Evolutionary conservation across 2,329 filamentous ascomycete genomes (phyloP).

Genomic region (Colletotrichum theobromicola): DNA sequence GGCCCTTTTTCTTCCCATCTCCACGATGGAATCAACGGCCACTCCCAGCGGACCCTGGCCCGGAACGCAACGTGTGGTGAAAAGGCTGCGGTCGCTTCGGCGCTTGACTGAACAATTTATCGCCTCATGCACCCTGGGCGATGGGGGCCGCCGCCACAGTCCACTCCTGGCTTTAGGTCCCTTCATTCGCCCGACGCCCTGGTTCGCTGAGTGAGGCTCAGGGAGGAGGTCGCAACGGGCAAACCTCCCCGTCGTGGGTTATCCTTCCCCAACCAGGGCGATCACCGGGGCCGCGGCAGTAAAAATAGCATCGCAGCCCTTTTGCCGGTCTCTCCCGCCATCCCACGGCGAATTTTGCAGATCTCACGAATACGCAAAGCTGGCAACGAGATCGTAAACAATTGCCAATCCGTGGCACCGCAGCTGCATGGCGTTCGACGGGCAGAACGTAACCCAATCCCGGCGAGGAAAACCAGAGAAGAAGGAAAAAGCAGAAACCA

Average conservation of each 20-base stretch:
- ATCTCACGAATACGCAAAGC: not conserved
- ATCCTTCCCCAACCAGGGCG: constrained; percentile 1
- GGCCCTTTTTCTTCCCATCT: not conserved
- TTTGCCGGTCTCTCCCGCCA: not conserved
- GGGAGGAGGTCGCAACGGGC: constrained; percentile 34
- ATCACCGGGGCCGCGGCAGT: constrained; percentile 9
- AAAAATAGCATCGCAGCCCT: constrained; percentile 14
- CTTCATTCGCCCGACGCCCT: constrained; percentile 1
- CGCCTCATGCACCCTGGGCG: not conserved
- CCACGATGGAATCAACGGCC: not conserved
- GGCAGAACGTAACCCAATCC: not conserved
- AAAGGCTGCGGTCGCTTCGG: not conserved
- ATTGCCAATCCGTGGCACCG: not conserved
- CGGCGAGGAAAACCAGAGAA: not conserved
- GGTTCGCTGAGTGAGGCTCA: constrained; percentile 26
- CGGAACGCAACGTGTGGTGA: not conserved
- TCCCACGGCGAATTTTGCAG: not conserved
- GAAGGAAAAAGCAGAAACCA: not conserved
- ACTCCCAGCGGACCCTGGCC: not conserved
- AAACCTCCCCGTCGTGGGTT: constrained; percentile 7
- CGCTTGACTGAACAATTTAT: not conserved
- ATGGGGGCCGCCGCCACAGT: not conserved
- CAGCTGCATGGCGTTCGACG: not conserved
- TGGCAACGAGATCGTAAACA: not conserved
- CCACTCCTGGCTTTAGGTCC: not conserved